Evolutionary conservation across 2,329 filamentous ascomycete species (phyloP), one percentile per base, ranked within the genome.

Genomic region (Alternaria ethzedia): DNA sequence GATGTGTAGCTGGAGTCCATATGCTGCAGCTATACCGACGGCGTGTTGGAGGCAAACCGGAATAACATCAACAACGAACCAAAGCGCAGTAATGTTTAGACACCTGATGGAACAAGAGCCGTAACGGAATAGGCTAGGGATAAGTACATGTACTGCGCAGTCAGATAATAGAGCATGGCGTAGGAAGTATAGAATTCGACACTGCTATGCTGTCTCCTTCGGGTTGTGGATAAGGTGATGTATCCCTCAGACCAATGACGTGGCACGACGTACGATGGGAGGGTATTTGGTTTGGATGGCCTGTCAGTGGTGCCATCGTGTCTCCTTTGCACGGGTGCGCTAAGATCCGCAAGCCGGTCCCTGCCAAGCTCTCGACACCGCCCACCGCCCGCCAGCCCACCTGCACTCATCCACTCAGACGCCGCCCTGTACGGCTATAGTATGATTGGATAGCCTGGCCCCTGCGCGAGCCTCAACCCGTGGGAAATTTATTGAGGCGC

Each of bases 401-500:
- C 30, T 32, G 28, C 28, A 32, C 32, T 36, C 36, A 41, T 21
- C 63, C 65, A 66, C 58, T 59, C 25, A 43, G 57, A 61, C 49
- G 61, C 63, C 57, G 63, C 65, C 56, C 64, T 71, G 59, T 68
- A 65, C 70, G 67, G 58, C 61, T 63, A 65, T 9, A 20, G 47
- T 59, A 45, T 52, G 55, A 62, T 62, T 62, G 55, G 59, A 49
- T 45, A 11, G 11, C 17, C 17, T 68, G 70, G 75, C 66, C 72
- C 69, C 59, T 66, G 68, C 70, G 65, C 64, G 43, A 56, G 49
- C 57, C 46, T 62, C 59, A 57, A 63, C 59, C 44, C 54, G 51
- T 65, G 65, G 69, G 67, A 74, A 76, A 75, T 75, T 76, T 74
- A 74, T 70, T 64, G 63, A 69, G 54, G 60, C 65, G 54, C 67